Evolutionary conservation across 352 stramenopile genomes (phyloP), one percentile per base, ranked within the genome.

Genomic region (Globisporangium ultimum): DNA sequence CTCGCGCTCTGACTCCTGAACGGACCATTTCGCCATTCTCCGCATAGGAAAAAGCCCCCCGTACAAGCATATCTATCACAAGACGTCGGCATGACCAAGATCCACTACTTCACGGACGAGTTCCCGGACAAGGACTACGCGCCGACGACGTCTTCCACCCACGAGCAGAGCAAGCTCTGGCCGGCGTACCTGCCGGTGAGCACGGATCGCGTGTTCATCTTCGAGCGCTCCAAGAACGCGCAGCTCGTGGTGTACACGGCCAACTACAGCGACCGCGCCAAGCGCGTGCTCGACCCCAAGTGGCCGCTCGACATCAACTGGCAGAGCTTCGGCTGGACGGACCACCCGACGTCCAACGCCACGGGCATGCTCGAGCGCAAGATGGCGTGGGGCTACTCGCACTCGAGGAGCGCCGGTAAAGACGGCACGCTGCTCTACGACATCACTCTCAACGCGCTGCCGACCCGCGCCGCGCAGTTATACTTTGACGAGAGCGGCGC

Each of bases 141-240:
- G 48, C 67, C 74, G 41, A 91, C 82, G 21, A 89, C 78, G 9
- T 59, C 65, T 48, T 90, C 80, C 0, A 54, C 67, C 15, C 78
- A 91, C 47, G 24, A 66, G 32, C 80, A 90, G 66, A 86, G 72
- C 50, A 71, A 84, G 51, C 66, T 89, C 42, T 91, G 82, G 82
- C 82, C 82, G 24, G 53, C 70, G 49, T 91, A 91, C 43, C 68
- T 91, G 53, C 70, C 82, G 15, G 62, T 74, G 50, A 48, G 82
- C 50, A 62, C 85, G 54, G 74, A 89, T 66, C 82, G 80, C 10
- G 58, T 90, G 49, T 72, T 86, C 61, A 68, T 91, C 58, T 90
- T 91, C 43, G 82, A 91, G 64, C 82, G 82, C 62, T 88, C 74
- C 51, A 91, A 91, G 70, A 91, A 91, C 56, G 82, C 82, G 40